Evolutionary conservation across 2,329 filamentous ascomycete genomes (phyloP).

Genomic region (Tolypocladium tundrense): DNA sequence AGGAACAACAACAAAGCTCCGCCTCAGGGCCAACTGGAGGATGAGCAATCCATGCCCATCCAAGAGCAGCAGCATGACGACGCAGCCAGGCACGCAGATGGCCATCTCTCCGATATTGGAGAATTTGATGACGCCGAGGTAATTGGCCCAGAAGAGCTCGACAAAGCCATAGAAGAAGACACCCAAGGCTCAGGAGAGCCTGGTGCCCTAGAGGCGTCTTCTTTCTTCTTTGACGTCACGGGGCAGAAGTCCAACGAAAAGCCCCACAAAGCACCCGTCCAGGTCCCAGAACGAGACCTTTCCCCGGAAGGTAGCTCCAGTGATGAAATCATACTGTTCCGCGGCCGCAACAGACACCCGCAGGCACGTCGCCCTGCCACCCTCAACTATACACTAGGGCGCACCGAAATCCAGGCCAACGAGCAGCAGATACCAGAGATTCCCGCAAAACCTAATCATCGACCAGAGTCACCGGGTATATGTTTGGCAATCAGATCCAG

Average conservation of each 20-base stretch:
- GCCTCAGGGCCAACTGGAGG: neutral
- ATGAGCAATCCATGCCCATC: neutral
- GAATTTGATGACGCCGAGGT: neutral
- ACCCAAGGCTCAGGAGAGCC: neutral
- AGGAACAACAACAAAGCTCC: slow-evolving; percentile 24
- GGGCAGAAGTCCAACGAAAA: slow-evolving; percentile 12
- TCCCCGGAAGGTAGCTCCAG: slow-evolving; percentile 37
- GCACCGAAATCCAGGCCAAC: neutral
- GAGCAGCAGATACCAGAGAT: neutral
- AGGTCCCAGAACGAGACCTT: slow-evolving; percentile 9
- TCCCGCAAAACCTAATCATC: neutral
- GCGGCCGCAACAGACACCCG: slow-evolving; percentile 34
- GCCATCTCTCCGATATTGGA: neutral
- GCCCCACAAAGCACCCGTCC: neutral
- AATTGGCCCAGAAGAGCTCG: slow-evolving; percentile 11
- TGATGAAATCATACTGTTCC: slow-evolving; percentile 59
- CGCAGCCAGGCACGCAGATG: neutral
- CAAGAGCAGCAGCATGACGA: neutral
- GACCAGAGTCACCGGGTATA: neutral
- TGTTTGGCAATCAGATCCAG: neutral
- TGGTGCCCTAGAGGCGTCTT: neutral
- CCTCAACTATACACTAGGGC: neutral
- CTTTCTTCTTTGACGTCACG: slow-evolving; percentile 28
- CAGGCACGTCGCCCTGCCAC: neutral
- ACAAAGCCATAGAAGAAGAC: slow-evolving; percentile 5